These are phyloP conservation scores for Euphorbia peplus DNA, from an alignment of 345 rosid species.

Conservation along the genomic window DNA sequence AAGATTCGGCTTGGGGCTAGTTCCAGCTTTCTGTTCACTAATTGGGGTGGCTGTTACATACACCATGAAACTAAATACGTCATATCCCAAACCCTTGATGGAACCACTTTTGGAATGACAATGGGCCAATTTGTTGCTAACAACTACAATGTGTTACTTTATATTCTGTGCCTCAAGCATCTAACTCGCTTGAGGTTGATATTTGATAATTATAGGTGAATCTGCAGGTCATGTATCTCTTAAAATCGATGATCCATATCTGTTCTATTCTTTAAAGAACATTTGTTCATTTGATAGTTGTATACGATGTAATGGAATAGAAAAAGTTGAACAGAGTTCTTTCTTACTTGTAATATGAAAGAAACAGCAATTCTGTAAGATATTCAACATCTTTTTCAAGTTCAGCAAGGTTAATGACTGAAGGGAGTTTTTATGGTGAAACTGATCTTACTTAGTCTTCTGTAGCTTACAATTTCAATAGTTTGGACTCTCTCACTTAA, in stretches of 20 bases:
- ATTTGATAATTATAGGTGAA: background rate
- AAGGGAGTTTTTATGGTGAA: background rate
- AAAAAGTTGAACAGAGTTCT: background rate
- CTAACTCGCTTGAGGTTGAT: background rate
- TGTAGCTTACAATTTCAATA: no score
- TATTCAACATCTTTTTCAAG: background rate
- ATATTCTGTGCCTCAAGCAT: background rate
- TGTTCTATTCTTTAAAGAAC: background rate
- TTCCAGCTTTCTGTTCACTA: slow-evolving; percentile 80
- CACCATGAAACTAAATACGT: slow-evolving; percentile 63
- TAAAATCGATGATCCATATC: background rate
- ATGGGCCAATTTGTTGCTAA: background rate
- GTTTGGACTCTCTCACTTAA: no score
- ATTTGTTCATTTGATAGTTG: background rate
- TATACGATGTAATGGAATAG: background rate
- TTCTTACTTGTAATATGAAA: background rate
- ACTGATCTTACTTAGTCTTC: background rate
- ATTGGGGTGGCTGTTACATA: slow-evolving; percentile 62
- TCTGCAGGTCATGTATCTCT: background rate
- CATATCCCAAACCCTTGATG: slow-evolving; percentile 41
- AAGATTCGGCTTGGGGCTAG: slow-evolving; percentile 79
- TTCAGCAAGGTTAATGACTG: background rate
- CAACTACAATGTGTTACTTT: background rate
- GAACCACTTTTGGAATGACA: slow-evolving; percentile 72
- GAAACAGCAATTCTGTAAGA: no score